These are phyloP conservation scores for Chenopodium album DNA, from an alignment of 148 eudicot species.

Conservation along the genomic window DNA sequence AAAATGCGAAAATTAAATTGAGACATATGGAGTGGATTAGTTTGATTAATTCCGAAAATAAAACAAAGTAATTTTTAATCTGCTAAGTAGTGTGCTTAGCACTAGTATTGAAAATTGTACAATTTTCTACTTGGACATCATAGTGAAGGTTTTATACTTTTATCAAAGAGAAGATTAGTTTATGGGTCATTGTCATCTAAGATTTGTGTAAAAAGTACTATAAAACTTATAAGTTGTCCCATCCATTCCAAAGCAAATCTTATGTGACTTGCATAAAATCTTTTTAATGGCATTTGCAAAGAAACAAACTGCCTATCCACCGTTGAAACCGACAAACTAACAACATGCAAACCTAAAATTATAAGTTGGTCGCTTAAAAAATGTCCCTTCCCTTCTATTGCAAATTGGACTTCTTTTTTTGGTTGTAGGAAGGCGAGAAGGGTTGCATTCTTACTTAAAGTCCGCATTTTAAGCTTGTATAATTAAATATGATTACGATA, in stretches of 20 bases:
- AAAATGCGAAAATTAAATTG: too few relatives aligned
- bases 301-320: slow-evolving; percentile 26
- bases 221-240: slow-evolving; percentile 9
- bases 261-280: not conserved
- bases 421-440: too few relatives aligned
- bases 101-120: too few relatives aligned
- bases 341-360: not conserved
- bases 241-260: not conserved
- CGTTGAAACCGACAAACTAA: slow-evolving; percentile 22
- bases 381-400: not conserved
- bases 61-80: too few relatives aligned
- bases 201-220: slow-evolving; percentile 9
- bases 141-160: not conserved
- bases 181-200: slow-evolving; percentile 15
- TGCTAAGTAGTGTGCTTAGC: too few relatives aligned
- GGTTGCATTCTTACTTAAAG: too few relatives aligned
- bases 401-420: not conserved
- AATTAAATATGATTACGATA: too few relatives aligned
- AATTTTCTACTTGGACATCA: not conserved
- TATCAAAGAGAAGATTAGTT: not conserved
- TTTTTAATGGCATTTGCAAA: not conserved
- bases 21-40: too few relatives aligned
- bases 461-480: too few relatives aligned
- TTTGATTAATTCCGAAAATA: too few relatives aligned
- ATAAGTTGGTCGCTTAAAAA: not conserved